Conservation (phyloP, 2,329 filamentous ascomycete genomes). For the Thelonectria rubi region DNA sequence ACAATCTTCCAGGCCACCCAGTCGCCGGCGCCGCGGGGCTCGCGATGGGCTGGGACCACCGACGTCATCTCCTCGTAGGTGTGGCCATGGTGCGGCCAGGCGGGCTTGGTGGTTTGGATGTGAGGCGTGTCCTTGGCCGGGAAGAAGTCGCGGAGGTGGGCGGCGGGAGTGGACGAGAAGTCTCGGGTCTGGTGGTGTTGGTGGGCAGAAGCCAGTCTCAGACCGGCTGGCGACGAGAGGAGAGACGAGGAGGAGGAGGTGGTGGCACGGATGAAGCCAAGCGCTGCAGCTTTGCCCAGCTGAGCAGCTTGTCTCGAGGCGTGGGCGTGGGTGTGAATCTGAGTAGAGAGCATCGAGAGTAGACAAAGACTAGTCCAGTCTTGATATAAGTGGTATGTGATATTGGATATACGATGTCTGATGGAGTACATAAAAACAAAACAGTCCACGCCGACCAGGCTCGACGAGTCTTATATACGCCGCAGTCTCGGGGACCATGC, state of each 20-base stretch:
- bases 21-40: slow-evolving; percentile 78
- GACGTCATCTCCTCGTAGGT: slow-evolving; percentile 80
- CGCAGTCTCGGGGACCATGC: slow-evolving; percentile 2
- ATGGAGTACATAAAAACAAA: slow-evolving; percentile 21
- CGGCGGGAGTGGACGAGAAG: slow-evolving; percentile 61
- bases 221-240: slow-evolving; percentile 19
- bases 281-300: slow-evolving; percentile 38
- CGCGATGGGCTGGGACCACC: slow-evolving; percentile 79
- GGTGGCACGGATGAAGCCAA: slow-evolving; percentile 32
- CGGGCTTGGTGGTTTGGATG: slow-evolving; percentile 69
- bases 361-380: background rate
- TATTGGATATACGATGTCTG: slow-evolving; percentile 7
- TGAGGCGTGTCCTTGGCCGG: slow-evolving; percentile 67
- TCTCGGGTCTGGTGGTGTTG: slow-evolving; percentile 41
- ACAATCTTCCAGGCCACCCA: slow-evolving; percentile 81
- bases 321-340: slow-evolving; percentile 33
- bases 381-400: slow-evolving; percentile 13
- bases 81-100: slow-evolving; percentile 79
- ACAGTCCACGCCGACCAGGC: slow-evolving; percentile 27
- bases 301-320: slow-evolving; percentile 40
- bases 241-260: slow-evolving; percentile 29
- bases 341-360: slow-evolving; percentile 42
- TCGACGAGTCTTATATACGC: slow-evolving; percentile 32
- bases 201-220: slow-evolving; percentile 28
- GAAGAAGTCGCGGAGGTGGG: slow-evolving; percentile 67